Evolutionary conservation across 345 rosid species (phyloP).

Genomic region (Hypericum androsaemum): DNA sequence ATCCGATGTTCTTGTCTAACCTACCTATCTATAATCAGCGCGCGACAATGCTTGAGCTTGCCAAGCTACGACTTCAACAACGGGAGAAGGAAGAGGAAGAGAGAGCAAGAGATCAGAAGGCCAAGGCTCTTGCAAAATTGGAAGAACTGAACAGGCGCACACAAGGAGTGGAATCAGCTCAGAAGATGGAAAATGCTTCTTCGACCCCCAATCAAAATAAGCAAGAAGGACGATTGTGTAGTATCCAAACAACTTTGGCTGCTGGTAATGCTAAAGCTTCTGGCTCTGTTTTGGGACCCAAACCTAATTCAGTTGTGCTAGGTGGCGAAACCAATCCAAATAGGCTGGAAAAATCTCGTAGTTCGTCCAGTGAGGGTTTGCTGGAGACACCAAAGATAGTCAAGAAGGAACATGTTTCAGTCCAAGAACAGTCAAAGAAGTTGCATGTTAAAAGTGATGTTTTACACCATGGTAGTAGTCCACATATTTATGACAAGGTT

Average conservation of each 20-base stretch:
- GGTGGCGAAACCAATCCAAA: constrained; percentile 18
- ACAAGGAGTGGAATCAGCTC: constrained; percentile 34
- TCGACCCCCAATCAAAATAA: constrained; percentile 22
- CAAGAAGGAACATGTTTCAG: constrained; percentile 14
- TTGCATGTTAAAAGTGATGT: constrained; percentile 27
- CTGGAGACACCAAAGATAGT: constrained; percentile 26
- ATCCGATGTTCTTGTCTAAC: not conserved
- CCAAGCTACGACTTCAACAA: constrained; percentile 58
- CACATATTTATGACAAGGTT: constrained; percentile 25
- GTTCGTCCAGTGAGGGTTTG: constrained; percentile 20
- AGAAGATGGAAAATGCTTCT: constrained; percentile 30
- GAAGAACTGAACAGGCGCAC: constrained; percentile 78
- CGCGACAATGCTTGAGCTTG: constrained; percentile 63
- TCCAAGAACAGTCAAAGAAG: constrained; percentile 15
- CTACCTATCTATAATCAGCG: constrained; percentile 34
- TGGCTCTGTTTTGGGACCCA: constrained; percentile 18
- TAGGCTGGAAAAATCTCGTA: constrained; percentile 29
- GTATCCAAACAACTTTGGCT: constrained; percentile 18
- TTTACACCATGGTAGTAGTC: constrained; percentile 17
- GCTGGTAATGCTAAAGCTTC: constrained; percentile 20
- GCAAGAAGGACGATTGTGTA: constrained; percentile 26
- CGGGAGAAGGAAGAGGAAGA: constrained; percentile 85
- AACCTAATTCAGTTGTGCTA: constrained; percentile 11
- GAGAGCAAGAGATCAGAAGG: constrained; percentile 74
- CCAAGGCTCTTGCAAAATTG: constrained; percentile 73